A percentile compares a stretch with the other conserved stretches of the same genome.
These are phyloP conservation scores for Boletus subparvulus DNA, from an alignment of 768 basidiomycete genomes.

Conservation along the genomic window DNA sequence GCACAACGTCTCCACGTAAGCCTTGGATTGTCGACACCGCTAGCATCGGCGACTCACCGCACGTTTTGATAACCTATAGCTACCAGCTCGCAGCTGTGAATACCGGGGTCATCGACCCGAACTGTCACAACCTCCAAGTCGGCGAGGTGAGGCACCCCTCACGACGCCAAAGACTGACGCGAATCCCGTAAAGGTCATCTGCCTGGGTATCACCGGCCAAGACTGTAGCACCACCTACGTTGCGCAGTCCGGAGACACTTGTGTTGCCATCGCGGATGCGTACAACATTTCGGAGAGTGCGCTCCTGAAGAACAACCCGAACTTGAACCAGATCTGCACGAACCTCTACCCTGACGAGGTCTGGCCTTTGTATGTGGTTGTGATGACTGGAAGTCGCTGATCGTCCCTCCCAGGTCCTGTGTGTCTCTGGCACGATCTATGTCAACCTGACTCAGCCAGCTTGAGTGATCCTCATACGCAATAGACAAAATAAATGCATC, in stretches of 20 bases:
- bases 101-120: slow-evolving; percentile 44
- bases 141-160: slow-evolving; percentile 41
- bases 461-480: slow-evolving; percentile 1
- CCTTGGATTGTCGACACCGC: slow-evolving; percentile 2
- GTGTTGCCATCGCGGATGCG: slow-evolving; percentile 40
- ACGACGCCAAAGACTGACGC: not conserved
- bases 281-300: slow-evolving; percentile 46
- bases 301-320: slow-evolving; percentile 63
- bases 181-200: slow-evolving; percentile 38
- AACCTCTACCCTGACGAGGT: slow-evolving; percentile 66
- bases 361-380: not conserved
- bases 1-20: slow-evolving; percentile 63
- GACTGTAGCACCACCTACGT: slow-evolving; percentile 58
- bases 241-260: slow-evolving; percentile 50
- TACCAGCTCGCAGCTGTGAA: slow-evolving; percentile 61
- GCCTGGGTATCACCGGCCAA: slow-evolving; percentile 54
- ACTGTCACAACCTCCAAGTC: slow-evolving; percentile 55
- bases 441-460: slow-evolving; percentile 17
- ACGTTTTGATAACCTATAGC: slow-evolving; percentile 24
- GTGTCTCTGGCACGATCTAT: slow-evolving; percentile 24
- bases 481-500: not conserved
- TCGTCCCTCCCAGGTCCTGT: slow-evolving; percentile 22
- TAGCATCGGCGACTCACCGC: not conserved
- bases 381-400: slow-evolving; percentile 5
- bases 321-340: slow-evolving; percentile 49